Evolutionary conservation across 371 early-diverging fungal genomes (phyloP).

Genomic region (Syncephalis plumigaleata): DNA sequence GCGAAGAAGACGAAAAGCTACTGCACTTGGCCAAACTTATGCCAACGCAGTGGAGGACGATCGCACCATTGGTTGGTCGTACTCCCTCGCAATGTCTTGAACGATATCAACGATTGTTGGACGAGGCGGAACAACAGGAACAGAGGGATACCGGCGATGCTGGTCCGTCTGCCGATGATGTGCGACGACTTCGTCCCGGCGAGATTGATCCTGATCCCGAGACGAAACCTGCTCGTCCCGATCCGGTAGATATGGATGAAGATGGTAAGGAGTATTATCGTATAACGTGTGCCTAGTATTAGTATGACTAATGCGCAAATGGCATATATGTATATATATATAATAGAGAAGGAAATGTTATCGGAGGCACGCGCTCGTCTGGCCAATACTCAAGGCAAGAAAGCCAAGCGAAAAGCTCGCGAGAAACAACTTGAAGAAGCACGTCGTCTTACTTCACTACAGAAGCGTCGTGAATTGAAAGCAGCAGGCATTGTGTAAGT

Average conservation of each 20-base stretch:
- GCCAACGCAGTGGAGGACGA: constrained; percentile 99
- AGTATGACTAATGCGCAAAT: neutral
- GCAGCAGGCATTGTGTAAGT: constrained; percentile 89
- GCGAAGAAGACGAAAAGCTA: constrained; percentile 94
- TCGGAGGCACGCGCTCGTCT: constrained; percentile 94
- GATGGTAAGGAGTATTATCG: too few species aligned
- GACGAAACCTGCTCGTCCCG: constrained; percentile 89
- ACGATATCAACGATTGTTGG: constrained; percentile 84
- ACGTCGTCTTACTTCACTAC: constrained; percentile 69
- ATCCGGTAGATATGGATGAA: constrained; percentile 98
- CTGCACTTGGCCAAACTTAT: constrained; percentile 93
- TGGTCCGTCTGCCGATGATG: constrained; percentile 61
- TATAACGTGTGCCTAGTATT: neutral
- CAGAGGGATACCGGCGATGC: constrained; percentile 43
- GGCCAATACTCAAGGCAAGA: constrained; percentile 97
- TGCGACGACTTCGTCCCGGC: constrained; percentile 76
- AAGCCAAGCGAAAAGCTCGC: constrained; percentile 95
- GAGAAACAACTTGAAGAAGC: constrained; percentile 94
- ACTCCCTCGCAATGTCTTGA: constrained; percentile 97
- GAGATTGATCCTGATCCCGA: constrained; percentile 97
- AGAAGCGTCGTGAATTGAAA: constrained; percentile 90
- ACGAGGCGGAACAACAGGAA: constrained; percentile 78
- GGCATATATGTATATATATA: neutral
- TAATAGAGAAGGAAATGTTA: constrained; percentile 98
- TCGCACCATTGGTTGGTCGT: constrained; percentile 93